A percentile compares a stretch with the other conserved stretches of the same genome.
Conservation (phyloP, 257 asterid species). For the Solanum sitiens region DNA sequence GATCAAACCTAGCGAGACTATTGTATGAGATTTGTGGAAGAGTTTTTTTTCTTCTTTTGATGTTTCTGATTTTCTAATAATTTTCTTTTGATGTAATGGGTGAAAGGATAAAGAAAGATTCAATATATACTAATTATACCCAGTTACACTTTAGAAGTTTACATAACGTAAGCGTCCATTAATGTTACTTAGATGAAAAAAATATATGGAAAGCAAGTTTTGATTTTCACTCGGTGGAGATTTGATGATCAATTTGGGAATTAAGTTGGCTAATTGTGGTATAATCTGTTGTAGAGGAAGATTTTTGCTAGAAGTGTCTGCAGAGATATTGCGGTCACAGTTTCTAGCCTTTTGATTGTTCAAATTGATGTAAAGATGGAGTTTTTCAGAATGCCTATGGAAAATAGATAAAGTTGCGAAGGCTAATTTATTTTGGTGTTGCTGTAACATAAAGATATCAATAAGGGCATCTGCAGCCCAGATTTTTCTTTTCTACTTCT, state of each 20-base stretch:
- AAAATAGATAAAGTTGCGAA: not conserved
- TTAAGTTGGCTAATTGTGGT: not conserved
- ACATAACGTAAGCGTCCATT: not conserved
- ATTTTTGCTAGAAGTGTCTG: not conserved
- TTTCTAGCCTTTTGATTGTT: not conserved
- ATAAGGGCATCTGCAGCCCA: not conserved
- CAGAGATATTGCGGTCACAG: not conserved
- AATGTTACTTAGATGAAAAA: not conserved
- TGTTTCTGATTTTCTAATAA: not conserved
- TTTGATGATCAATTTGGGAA: not conserved
- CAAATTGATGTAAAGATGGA: not conserved
- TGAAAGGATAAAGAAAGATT: not conserved
- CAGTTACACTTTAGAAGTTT: not conserved
- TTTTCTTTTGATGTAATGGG: not conserved
- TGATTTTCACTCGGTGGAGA: not conserved
- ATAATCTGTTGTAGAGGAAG: not conserved
- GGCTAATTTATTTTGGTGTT: not conserved
- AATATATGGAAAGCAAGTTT: not conserved
- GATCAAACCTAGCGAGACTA: not conserved
- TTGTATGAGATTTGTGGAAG: not conserved
- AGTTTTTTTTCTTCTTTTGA: not conserved
- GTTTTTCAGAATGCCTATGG: not conserved
- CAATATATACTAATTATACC: not conserved
- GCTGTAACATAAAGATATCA: not conserved
- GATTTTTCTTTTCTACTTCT: not conserved